These are phyloP conservation scores for Leucocoprinus birnbaumii DNA, from an alignment of 768 basidiomycete genomes.

Conservation along the genomic window DNA sequence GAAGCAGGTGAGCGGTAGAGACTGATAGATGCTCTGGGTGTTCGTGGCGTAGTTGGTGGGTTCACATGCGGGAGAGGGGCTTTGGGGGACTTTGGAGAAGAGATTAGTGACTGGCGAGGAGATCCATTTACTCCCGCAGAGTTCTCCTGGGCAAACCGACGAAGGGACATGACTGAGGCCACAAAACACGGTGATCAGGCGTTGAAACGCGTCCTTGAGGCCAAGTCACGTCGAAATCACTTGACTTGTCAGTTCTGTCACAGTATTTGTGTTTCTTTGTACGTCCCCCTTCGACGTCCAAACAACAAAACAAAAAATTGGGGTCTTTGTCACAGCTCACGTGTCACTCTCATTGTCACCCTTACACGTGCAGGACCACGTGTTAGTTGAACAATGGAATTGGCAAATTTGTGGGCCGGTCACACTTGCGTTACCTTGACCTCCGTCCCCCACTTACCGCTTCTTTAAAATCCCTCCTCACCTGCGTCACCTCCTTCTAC, in stretches of 20 bases:
- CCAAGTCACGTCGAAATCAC: not conserved
- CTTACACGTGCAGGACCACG: conserved; percentile 35
- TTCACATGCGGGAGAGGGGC: conserved; percentile 29
- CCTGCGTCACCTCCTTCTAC: conserved; percentile 23
- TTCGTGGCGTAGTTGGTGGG: conserved; percentile 25
- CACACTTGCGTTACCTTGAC: no score
- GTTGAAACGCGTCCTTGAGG: conserved; percentile 15
- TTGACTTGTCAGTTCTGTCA: not conserved
- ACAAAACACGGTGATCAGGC: not conserved
- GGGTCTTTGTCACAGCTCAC: not conserved
- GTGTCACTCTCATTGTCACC: conserved; percentile 9
- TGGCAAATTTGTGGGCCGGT: conserved; percentile 12
- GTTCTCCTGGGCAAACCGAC: conserved; percentile 56
- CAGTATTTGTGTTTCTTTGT: not conserved
- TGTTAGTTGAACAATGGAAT: conserved; percentile 47
- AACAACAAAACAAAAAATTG: not conserved
- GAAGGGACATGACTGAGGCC: conserved; percentile 43
- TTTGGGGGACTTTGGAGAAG: conserved; percentile 19
- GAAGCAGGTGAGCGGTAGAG: conserved; percentile 57
- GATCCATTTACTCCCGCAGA: conserved; percentile 25
- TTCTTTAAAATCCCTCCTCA: conserved; percentile 18
- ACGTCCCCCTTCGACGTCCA: conserved; percentile 5
- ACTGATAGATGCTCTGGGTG: conserved; percentile 51
- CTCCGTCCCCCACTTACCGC: not conserved
- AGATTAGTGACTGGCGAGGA: conserved; percentile 34